Percentiles rank a stretch among this genome's conserved stretches.
Evolutionary conservation across 164 flowering plant species (phyloP).

Genomic region (Stephania japonica): DNA sequence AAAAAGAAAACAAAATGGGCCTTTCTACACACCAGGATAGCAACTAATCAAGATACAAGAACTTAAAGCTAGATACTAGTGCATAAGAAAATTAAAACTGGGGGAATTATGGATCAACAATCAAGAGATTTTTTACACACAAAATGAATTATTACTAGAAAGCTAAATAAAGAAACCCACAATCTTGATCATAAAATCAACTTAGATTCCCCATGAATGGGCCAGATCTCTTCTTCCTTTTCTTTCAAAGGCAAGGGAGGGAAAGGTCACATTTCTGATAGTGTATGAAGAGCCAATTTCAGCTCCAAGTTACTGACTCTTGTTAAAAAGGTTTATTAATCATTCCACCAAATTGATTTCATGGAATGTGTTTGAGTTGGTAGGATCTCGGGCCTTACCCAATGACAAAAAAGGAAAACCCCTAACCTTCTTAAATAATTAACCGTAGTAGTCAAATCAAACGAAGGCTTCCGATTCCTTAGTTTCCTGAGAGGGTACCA

Average conservation of each 20-base stretch:
- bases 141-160: not conserved
- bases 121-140: too few species aligned
- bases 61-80: not conserved
- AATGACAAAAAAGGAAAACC: not conserved
- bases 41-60: not conserved
- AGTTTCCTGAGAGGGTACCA: not conserved
- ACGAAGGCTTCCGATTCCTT: not conserved
- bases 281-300: not conserved
- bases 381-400: not conserved
- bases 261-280: not conserved
- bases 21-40: not conserved
- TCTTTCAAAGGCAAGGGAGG: not conserved
- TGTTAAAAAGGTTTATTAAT: not conserved
- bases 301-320: not conserved
- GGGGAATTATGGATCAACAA: too few species aligned
- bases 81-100: too few species aligned
- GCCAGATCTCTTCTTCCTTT: not conserved
- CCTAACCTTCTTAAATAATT: not conserved
- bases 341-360: not conserved
- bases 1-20: not conserved
- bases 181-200: not conserved
- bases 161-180: not conserved
- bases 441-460: not conserved
- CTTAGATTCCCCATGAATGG: not conserved
- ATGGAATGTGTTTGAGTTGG: not conserved